A percentile compares a stretch with the other conserved stretches of the same genome.
phyloP scores from a whole-genome alignment of 106 monocot genomes.

The Allium fistulosum region DNA sequence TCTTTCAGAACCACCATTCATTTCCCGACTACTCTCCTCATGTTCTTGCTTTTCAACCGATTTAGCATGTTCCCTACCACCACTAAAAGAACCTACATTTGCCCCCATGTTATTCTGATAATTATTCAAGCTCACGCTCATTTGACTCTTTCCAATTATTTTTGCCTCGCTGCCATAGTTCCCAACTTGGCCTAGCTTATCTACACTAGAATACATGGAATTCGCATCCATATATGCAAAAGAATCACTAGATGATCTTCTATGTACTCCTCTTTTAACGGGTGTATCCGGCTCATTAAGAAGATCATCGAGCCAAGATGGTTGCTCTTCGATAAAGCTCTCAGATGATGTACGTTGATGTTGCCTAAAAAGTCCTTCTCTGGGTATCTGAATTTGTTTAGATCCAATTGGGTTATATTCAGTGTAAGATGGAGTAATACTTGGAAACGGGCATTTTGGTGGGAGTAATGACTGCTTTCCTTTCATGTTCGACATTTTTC shows the following conservation, averaged over 20 bases:
- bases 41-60: conserved; percentile 21
- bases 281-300: conserved; percentile 90
- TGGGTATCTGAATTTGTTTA: conserved; percentile 21
- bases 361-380: conserved; percentile 25
- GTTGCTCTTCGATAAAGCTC: conserved; percentile 90
- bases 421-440: conserved; percentile 20
- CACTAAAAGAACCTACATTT: conserved; percentile 15
- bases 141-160: conserved; percentile 23
- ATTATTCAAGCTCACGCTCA: conserved; percentile 14
- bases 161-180: conserved; percentile 18
- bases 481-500: conserved; percentile 36
- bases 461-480: conserved; percentile 69
- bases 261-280: conserved; percentile 53
- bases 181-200: conserved; percentile 24
- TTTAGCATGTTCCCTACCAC: conserved; percentile 17
- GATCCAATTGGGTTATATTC: conserved; percentile 33
- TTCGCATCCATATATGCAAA: conserved; percentile 62
- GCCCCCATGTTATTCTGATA: conserved; percentile 18
- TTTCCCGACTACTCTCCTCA: conserved; percentile 24
- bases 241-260: conserved; percentile 92
- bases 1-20: conserved; percentile 27
- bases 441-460: conserved; percentile 49
- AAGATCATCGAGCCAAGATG: conserved; percentile 91
- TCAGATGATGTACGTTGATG: conserved; percentile 87
- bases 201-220: conserved; percentile 22